phyloP scores from a whole-genome alignment of 1,139 yeast genomes.

The Magnusiomyces ingens region DNA sequence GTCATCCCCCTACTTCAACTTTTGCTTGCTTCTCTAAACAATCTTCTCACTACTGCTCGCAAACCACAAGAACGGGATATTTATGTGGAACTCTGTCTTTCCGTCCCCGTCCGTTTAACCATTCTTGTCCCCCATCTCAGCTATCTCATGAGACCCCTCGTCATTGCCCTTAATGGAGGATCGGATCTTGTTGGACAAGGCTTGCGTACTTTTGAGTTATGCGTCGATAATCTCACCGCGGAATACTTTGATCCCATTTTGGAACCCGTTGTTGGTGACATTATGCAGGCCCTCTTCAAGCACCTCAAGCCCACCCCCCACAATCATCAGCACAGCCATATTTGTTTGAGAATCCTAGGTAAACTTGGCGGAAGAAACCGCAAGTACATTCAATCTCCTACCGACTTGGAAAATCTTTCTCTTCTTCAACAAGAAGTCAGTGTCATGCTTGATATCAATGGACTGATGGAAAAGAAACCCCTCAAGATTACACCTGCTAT shows the following conservation, averaged over 20 bases:
- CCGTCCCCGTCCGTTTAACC: constrained; percentile 90
- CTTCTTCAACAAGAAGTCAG: constrained; percentile 61
- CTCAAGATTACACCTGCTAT: constrained; percentile 80
- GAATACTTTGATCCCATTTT: constrained; percentile 95
- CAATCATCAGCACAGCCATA: constrained; percentile 86
- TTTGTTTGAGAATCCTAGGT: constrained; percentile 87
- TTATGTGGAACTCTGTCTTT: constrained; percentile 87
- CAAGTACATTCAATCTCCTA: constrained; percentile 68
- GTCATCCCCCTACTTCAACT: constrained; percentile 87
- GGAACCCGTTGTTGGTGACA: constrained; percentile 91
- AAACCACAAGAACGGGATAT: constrained; percentile 88
- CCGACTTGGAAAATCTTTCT: constrained; percentile 51
- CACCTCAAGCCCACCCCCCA: constrained; percentile 89
- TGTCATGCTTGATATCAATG: constrained; percentile 65
- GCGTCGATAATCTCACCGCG: constrained; percentile 93
- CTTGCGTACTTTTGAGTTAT: constrained; percentile 84
- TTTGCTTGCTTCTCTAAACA: constrained; percentile 74
- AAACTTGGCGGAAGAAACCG: constrained; percentile 95
- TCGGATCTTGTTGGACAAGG: constrained; percentile 94
- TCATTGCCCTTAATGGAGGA: constrained; percentile 80
- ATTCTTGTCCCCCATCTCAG: constrained; percentile 89
- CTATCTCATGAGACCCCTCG: constrained; percentile 83
- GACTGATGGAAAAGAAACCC: constrained; percentile 54
- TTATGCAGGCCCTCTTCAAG: constrained; percentile 88
- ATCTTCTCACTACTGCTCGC: constrained; percentile 74